Evolutionary conservation across 2,329 filamentous ascomycete genomes (phyloP), one percentile per base, ranked within the genome.

Genomic region (Sporothrix brasiliensis): DNA sequence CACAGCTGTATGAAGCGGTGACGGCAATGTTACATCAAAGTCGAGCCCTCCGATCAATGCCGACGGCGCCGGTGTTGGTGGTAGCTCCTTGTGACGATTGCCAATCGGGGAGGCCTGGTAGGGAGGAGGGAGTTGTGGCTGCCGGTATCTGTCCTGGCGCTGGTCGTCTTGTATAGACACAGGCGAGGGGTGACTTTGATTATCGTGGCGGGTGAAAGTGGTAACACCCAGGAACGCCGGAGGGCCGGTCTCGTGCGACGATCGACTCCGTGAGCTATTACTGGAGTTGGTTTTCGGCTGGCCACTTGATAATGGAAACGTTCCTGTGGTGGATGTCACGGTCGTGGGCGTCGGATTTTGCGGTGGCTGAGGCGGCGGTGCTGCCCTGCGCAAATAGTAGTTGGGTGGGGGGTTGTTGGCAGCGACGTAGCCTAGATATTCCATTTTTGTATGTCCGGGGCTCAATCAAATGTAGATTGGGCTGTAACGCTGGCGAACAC

Each of bases 11-110:
- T 41, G 13, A 63, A 13, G 58, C 58, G 58, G 14, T 16, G 58
- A 63, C 14, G 21, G 58, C 9, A 13, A 21, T 63, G 14, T 34
- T 11, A 5, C 16, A 9, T 14, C 54, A 11, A 41, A 19, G 4
- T 10, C 30, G 11, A 41, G 54, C 34, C 61, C 67, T 34, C 19
- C 47, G 44, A 52, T n/a, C 27, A 24, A 60, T 19, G 13, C 30
- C 53, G 13, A 19, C 24, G 69, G 52, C n/a, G 50, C 50, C 41
- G 16, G 44, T n/a, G 69, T 47, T 24, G 58, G 21, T 27, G 39
- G 77, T 47, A 76, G 73, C 69, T 77, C 76, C 73, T 76, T 77
- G 74, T 76, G 75, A 58, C 75, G 74, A 70, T 75, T 27, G 21
- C 39, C 21, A 21, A 39, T 6, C 73, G 70, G 19, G 3, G 27